A percentile compares a stretch with the other conserved stretches of the same genome.
These are phyloP conservation scores for Xylaria sp. DNA, from an alignment of 2,329 filamentous ascomycete species.

Conservation along the genomic window DNA sequence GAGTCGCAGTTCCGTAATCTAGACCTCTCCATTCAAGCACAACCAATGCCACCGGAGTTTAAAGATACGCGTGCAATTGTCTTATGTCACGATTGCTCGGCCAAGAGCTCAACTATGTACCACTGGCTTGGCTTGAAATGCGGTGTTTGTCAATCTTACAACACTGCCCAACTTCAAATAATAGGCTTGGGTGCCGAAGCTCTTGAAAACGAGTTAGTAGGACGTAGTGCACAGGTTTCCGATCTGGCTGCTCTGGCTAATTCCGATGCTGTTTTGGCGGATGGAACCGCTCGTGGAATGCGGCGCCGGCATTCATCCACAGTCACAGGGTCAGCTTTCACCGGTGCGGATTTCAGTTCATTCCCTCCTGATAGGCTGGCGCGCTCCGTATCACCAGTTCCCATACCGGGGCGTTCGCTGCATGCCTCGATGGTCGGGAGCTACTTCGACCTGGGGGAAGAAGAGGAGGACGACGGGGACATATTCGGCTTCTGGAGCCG, in stretches of 20 bases:
- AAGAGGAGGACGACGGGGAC: slow-evolving; percentile 63
- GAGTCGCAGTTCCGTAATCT: slow-evolving; percentile 92
- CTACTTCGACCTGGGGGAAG: slow-evolving; percentile 44
- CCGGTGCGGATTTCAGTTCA: slow-evolving; percentile 32
- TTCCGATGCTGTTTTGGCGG: slow-evolving; percentile 26
- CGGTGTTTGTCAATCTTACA: slow-evolving; percentile 75
- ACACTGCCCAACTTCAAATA: slow-evolving; percentile 73
- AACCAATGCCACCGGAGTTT: slow-evolving; percentile 92
- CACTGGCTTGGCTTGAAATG: slow-evolving; percentile 97
- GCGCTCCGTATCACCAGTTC: slow-evolving; percentile 57
- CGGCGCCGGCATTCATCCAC: slow-evolving; percentile 50
- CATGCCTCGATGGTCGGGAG: slow-evolving; percentile 35
- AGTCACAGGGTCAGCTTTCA: slow-evolving; percentile 37
- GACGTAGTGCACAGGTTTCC: slow-evolving; percentile 36
- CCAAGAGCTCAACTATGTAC: slow-evolving; percentile 85
- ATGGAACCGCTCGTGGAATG: slow-evolving; percentile 42
- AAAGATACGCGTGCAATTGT: slow-evolving; percentile 82
- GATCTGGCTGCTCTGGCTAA: slow-evolving; percentile 34
- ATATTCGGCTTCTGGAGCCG: slow-evolving; percentile 68
- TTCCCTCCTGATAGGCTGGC: slow-evolving; percentile 54
- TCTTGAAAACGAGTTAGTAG: slow-evolving; percentile 36
- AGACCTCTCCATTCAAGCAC: slow-evolving; percentile 84
- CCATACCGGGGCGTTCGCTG: slow-evolving; percentile 37
- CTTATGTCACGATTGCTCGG: slow-evolving; percentile 93
- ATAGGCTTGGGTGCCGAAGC: slow-evolving; percentile 54